Base-by-base conservation (phyloP, 1,284 basidiomycete species). In the Rhodotorula sp. region DNA sequence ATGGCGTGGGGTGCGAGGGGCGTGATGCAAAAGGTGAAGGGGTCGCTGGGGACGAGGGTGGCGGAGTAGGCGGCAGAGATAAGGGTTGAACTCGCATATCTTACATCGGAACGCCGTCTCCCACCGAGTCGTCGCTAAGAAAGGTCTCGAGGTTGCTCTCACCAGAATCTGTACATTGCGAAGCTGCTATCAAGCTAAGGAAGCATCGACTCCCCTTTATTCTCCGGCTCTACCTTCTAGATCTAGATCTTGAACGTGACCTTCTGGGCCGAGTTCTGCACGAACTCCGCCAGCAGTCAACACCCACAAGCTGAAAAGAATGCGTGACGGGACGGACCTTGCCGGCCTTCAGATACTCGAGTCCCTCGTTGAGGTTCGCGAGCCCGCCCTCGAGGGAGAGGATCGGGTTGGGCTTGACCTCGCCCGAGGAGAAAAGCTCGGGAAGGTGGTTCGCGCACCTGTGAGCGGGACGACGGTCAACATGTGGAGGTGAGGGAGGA, bases 321-420 rank as follows among this genome's bases (percentile, higher is more conserved):
- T 25, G 13, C n/a, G n/a, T 0, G 32, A 36, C 4, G 22, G 19
- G 13, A 15, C 61, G 41, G 41, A 70, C 72, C 66, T 73, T 76
- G 59, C 71, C 71, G 13, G 56, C 57, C 67, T 76, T 76, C n/a
- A 78, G 48, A 46, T 69, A 69, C 34, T 76, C 67, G 19, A 78
- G 44, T 0, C 75, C 77, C 10, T 75, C 72, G 55, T 69, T 64
- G 68, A 78, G 44, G 19, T 58, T 68, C 22, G 64, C 69, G 25
- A 78, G 53, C 1, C 75, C 77, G 27, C 77, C 77, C 8, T 70
- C 54, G 41, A 71, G 51, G 25, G 63, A 62, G 25, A 66, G 61
- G 61, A 78, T 37, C 37, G 73, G 75, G 64, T 76, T 74, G 19
- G 70, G 59, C 58, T 70, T 69, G 70, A 78, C 51, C 53, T 70